A percentile compares a stretch with the other conserved stretches of the same genome.
Evolutionary conservation across 1,139 yeast genomes (phyloP).

Genomic region (Saccharomyces hybrid): DNA sequence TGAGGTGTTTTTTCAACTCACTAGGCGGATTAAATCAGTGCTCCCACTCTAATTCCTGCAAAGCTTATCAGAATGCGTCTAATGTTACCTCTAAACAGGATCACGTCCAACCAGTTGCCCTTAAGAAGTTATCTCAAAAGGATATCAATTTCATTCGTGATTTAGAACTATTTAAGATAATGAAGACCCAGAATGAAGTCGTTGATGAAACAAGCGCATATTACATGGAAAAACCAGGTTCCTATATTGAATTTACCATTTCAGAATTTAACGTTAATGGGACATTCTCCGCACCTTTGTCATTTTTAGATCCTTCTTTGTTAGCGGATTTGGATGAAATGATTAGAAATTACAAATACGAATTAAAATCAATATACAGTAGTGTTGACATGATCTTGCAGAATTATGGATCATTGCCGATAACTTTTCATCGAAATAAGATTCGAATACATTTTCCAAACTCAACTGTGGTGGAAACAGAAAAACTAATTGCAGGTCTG

Average conservation of each 20-base stretch:
- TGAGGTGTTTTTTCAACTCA: conserved; percentile 33
- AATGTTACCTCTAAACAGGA: background rate
- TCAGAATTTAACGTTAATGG: conserved; percentile 26
- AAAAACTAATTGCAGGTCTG: conserved; percentile 42
- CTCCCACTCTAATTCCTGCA: background rate
- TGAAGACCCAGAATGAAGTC: conserved; percentile 20
- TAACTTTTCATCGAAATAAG: conserved; percentile 36
- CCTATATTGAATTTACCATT: conserved; percentile 47
- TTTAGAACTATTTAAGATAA: conserved; percentile 36
- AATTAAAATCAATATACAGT: conserved; percentile 33
- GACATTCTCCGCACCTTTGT: conserved; percentile 40
- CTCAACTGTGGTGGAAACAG: conserved; percentile 46
- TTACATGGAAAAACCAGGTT: conserved; percentile 37
- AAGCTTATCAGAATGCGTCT: background rate
- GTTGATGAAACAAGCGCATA: background rate
- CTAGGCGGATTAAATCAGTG: conserved; percentile 18
- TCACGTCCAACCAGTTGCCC: background rate
- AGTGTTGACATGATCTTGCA: conserved; percentile 27
- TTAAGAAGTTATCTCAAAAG: background rate
- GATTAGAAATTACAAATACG: conserved; percentile 33
- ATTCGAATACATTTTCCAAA: conserved; percentile 53
- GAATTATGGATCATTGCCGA: conserved; percentile 46
- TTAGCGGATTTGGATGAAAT: conserved; percentile 38
- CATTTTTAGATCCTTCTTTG: conserved; percentile 44
- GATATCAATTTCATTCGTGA: conserved; percentile 27